Evolutionary conservation across 2,329 filamentous ascomycete genomes (phyloP).

Genomic region (Colletotrichum aenigma): DNA sequence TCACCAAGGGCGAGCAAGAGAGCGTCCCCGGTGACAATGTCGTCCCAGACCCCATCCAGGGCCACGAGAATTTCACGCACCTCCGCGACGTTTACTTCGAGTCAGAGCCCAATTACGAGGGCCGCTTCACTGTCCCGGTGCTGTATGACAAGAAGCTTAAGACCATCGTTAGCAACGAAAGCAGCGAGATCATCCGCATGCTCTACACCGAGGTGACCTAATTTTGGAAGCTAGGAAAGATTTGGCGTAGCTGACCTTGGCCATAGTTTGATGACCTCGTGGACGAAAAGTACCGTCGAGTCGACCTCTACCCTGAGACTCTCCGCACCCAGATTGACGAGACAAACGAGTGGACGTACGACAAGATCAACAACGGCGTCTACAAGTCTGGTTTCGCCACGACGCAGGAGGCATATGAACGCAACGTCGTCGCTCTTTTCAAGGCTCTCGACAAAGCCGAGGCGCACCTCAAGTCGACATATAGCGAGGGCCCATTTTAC

Average conservation of each 20-base stretch:
- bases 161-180: constrained; percentile 89
- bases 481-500: constrained; percentile 66
- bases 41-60: constrained; percentile 70
- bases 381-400: constrained; percentile 85
- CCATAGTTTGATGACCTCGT: constrained; percentile 73
- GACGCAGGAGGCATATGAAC: constrained; percentile 81
- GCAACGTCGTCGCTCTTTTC: constrained; percentile 74
- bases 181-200: constrained; percentile 92
- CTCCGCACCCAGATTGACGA: constrained; percentile 75
- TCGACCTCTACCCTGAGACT: constrained; percentile 71
- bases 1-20: constrained; percentile 58
- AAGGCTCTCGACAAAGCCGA: constrained; percentile 78
- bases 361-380: constrained; percentile 73
- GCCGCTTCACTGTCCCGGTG: constrained; percentile 86
- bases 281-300: constrained; percentile 58
- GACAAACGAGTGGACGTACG: constrained; percentile 82
- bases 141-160: constrained; percentile 80
- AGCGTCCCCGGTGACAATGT: constrained; percentile 65
- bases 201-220: constrained; percentile 66
- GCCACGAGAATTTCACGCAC: constrained; percentile 71
- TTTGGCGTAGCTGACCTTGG: not conserved
- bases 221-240: not conserved
- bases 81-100: constrained; percentile 82
- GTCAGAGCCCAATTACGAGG: constrained; percentile 72
- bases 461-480: constrained; percentile 59